phyloP scores from a whole-genome alignment of 352 stramenopile species.

The Phytophthora uliginosa region DNA sequence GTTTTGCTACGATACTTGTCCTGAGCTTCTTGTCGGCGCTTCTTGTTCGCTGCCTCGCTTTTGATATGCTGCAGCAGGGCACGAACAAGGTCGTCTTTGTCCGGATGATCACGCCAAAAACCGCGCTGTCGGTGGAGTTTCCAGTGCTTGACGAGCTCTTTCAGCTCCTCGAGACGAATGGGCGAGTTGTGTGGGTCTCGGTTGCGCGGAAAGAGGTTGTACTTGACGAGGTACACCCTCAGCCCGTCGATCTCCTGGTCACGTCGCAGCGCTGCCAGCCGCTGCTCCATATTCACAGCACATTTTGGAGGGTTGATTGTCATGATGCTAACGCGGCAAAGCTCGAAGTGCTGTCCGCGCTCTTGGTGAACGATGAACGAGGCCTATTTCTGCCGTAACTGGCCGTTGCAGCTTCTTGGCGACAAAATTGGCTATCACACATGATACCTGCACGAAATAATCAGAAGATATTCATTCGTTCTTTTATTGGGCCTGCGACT shows the following conservation, averaged over 20 bases:
- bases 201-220: conserved; percentile 88
- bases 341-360: conserved; percentile 12
- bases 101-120: conserved; percentile 92
- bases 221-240: conserved; percentile 89
- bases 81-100: conserved; percentile 92
- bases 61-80: conserved; percentile 89
- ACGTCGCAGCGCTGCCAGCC: conserved; percentile 73
- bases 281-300: conserved; percentile 89
- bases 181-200: conserved; percentile 88
- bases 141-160: conserved; percentile 94
- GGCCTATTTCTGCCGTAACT: conserved; percentile 25
- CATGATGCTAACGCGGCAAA: conserved; percentile 41
- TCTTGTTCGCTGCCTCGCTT: conserved; percentile 84
- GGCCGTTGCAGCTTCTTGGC: conserved; percentile 14
- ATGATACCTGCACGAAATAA: no score
- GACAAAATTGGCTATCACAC: conserved; percentile 24
- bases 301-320: conserved; percentile 85
- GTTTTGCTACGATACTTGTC: conserved; percentile 77
- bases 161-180: conserved; percentile 91
- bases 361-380: not conserved
- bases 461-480: not conserved
- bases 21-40: conserved; percentile 81
- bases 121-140: conserved; percentile 91
- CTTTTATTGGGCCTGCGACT: not conserved
- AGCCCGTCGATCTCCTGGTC: conserved; percentile 90